Conservation (phyloP, 2,329 filamentous ascomycete genomes). For the Fusarium acutatum region DNA sequence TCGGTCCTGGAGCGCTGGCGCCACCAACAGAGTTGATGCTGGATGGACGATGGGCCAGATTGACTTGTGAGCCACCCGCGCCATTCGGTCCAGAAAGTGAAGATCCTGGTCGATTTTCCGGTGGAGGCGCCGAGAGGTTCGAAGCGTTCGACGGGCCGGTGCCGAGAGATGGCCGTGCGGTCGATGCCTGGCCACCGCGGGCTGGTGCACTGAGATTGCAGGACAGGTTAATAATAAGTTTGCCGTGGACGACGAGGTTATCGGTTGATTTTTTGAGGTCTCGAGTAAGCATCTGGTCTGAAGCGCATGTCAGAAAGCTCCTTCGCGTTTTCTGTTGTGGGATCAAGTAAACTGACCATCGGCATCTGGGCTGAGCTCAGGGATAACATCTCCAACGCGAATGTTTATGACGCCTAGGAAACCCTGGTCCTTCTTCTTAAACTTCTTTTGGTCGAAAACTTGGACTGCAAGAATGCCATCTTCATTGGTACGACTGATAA, state of each 20-base stretch:
- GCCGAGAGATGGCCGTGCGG: conserved; percentile 57
- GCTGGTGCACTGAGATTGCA: conserved; percentile 83
- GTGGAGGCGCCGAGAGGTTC: conserved; percentile 52
- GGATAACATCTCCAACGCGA: conserved; percentile 89
- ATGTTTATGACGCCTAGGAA: conserved; percentile 98
- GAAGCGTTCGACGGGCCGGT: conserved; percentile 56
- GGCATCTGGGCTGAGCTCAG: conserved; percentile 83
- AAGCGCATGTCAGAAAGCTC: conserved; percentile 37
- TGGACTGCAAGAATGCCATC: conserved; percentile 97
- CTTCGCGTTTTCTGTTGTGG: conserved; percentile 34
- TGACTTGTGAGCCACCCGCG: conserved; percentile 51
- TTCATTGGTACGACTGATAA: conserved; percentile 81
- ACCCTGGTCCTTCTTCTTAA: conserved; percentile 99
- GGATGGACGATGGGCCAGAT: conserved; percentile 57
- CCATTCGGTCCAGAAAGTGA: conserved; percentile 61
- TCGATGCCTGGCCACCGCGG: conserved; percentile 57
- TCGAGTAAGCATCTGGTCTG: conserved; percentile 97
- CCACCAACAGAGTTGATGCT: conserved; percentile 53
- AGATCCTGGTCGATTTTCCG: conserved; percentile 62
- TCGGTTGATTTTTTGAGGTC: conserved; percentile 98
- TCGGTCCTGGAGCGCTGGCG: conserved; percentile 40
- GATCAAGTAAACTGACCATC: conserved; percentile 74
- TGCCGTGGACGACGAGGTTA: conserved; percentile 96
- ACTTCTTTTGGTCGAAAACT: conserved; percentile 99
- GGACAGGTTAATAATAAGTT: conserved; percentile 95